phyloP scores from a whole-genome alignment of 768 basidiomycete genomes.

The Naematelia aurantialba region DNA sequence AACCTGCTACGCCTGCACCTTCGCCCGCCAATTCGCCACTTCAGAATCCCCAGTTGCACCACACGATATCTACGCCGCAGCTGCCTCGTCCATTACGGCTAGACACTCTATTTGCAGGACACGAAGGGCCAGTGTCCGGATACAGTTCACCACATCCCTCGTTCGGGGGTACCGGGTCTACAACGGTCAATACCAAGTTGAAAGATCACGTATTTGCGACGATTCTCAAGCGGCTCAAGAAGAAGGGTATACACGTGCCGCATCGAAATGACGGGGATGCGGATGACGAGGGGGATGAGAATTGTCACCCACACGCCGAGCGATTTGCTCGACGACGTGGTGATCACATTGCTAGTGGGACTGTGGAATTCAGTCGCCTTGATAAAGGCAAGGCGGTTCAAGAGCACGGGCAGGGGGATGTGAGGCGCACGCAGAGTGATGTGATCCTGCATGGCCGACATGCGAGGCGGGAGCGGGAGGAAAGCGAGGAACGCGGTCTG shows the following conservation, averaged over 20 bases:
- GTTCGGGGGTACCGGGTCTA: slow-evolving; percentile 88
- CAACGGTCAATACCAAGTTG: slow-evolving; percentile 85
- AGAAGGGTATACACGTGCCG: slow-evolving; percentile 23
- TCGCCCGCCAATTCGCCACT: slow-evolving; percentile 22
- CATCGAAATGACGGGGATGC: slow-evolving; percentile 53
- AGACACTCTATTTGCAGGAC: slow-evolving; percentile 6
- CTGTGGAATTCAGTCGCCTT: not conserved
- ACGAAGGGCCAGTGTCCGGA: slow-evolving; percentile 9
- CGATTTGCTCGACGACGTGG: not conserved
- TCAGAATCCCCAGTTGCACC: slow-evolving; percentile 31
- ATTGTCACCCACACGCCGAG: too few species aligned
- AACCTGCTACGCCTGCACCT: slow-evolving; percentile 31
- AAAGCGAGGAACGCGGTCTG: slow-evolving; percentile 58
- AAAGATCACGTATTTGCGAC: slow-evolving; percentile 95
- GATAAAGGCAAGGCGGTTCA: slow-evolving; percentile 19
- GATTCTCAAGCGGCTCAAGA: slow-evolving; percentile 60
- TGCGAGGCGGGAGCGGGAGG: slow-evolving; percentile 25
- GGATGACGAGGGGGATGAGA: slow-evolving; percentile 52
- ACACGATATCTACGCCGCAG: slow-evolving; percentile 41
- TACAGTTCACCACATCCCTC: slow-evolving; percentile 31
- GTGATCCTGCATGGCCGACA: slow-evolving; percentile 33
- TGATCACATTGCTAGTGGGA: slow-evolving; percentile 4
- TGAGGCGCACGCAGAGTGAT: slow-evolving; percentile 44
- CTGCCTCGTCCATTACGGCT: slow-evolving; percentile 23
- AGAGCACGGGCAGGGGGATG: slow-evolving; percentile 11